Evolutionary conservation across 768 basidiomycete species (phyloP).

Genomic region (Baorangia bicolor): DNA sequence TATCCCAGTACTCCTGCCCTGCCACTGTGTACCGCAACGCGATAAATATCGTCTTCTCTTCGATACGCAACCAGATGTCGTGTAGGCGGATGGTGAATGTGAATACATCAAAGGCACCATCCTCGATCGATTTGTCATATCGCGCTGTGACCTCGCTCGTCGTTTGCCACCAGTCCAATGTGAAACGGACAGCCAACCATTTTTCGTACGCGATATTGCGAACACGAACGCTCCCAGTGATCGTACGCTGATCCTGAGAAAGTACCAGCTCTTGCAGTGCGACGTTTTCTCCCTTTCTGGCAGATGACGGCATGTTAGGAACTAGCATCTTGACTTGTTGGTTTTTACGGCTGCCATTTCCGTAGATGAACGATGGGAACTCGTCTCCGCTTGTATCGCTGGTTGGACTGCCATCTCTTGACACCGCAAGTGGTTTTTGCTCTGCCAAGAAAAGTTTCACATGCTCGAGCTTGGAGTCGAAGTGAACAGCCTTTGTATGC

Average conservation of each 20-base stretch:
- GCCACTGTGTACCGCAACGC: conserved; percentile 71
- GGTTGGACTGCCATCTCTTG: conserved; percentile 85
- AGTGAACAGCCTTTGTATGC: conserved; percentile 83
- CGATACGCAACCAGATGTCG: conserved; percentile 73
- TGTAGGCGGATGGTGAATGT: conserved; percentile 71
- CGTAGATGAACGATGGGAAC: conserved; percentile 69
- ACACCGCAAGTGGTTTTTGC: conserved; percentile 93
- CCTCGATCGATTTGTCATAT: conserved; percentile 47
- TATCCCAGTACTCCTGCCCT: conserved; percentile 90
- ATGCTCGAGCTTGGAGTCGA: conserved; percentile 87
- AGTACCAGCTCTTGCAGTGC: conserved; percentile 57
- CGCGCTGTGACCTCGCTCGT: conserved; percentile 88
- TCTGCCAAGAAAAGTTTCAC: conserved; percentile 94
- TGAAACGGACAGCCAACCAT: conserved; percentile 85
- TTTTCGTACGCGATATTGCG: conserved; percentile 88
- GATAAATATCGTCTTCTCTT: conserved; percentile 79
- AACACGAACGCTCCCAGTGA: conserved; percentile 76
- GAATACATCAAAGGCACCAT: conserved; percentile 64
- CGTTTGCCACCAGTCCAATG: conserved; percentile 94
- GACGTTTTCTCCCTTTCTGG: conserved; percentile 43
- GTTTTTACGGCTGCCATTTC: conserved; percentile 34
- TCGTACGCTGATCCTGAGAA: conserved; percentile 47
- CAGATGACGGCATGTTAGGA: conserved; percentile 60
- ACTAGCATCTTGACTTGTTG: conserved; percentile 57
- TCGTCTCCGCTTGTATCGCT: conserved; percentile 83